These are phyloP conservation scores for Fraxinus xanthoxyloides DNA, from an alignment of 305 asterid genomes.

Conservation along the genomic window DNA sequence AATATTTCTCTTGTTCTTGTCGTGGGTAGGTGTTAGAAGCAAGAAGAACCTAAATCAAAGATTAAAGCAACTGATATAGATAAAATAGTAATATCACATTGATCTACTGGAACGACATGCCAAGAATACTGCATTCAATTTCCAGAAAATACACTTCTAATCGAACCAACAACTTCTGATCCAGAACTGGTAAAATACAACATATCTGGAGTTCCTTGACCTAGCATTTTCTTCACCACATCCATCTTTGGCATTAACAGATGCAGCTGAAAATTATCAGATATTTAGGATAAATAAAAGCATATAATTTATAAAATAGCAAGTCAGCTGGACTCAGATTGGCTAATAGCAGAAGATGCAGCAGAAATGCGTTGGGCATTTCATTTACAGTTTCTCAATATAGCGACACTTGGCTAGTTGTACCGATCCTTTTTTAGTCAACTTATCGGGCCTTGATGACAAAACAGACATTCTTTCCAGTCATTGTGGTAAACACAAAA, in stretches of 20 bases:
- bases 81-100: background rate
- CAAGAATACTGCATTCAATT: background rate
- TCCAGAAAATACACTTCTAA: conserved; percentile 18
- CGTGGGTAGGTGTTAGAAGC: background rate
- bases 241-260: conserved; percentile 15
- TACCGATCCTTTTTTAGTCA: background rate
- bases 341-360: background rate
- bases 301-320: background rate
- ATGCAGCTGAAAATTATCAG: background rate
- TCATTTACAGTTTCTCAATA: background rate
- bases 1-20: background rate
- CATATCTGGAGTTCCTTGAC: conserved; percentile 13
- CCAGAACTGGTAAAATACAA: conserved; percentile 6
- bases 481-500: background rate
- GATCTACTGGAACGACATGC: background rate
- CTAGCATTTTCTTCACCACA: conserved; percentile 7
- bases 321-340: background rate
- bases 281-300: background rate
- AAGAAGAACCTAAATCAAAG: conserved; percentile 1
- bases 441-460: background rate
- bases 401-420: background rate
- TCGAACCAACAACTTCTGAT: conserved; percentile 15
- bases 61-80: conserved; percentile 7
- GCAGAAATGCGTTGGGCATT: background rate
- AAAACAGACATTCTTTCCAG: background rate